Evolutionary conservation across 768 basidiomycete species (phyloP).

Genomic region (Amanita pseudoporphyria): DNA sequence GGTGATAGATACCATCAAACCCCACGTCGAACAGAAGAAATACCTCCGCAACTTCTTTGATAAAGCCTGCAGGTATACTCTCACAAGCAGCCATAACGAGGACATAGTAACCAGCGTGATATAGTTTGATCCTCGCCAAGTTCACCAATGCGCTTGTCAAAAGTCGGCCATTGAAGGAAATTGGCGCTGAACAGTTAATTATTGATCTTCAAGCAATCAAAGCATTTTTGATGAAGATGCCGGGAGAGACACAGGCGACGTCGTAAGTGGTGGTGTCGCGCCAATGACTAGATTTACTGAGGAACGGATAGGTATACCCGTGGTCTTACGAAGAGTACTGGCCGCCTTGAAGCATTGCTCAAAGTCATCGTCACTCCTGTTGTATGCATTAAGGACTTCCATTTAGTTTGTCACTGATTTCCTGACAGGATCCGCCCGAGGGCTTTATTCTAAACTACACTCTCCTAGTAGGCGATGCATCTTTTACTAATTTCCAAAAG

Average conservation of each 20-base stretch:
- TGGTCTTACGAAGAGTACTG: slow-evolving; percentile 71
- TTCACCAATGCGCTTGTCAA: slow-evolving; percentile 87
- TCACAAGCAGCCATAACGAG: too few relatives aligned
- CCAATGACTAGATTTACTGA: slow-evolving; percentile 1
- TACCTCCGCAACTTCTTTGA: slow-evolving; percentile 90
- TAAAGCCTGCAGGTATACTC: slow-evolving; percentile 75
- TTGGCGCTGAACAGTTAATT: slow-evolving; percentile 85
- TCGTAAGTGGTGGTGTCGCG: slow-evolving; percentile 32
- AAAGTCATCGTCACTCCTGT: slow-evolving; percentile 94
- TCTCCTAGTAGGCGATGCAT: slow-evolving; percentile 86
- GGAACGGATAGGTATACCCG: slow-evolving; percentile 58
- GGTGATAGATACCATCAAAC: slow-evolving; percentile 67
- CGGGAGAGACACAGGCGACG: slow-evolving; percentile 58
- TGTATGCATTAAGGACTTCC: slow-evolving; percentile 32
- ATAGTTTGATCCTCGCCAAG: slow-evolving; percentile 70
- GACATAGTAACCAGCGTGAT: background rate
- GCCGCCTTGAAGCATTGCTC: slow-evolving; percentile 80
- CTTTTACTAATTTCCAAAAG: slow-evolving; percentile 98
- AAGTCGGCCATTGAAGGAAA: slow-evolving; percentile 85
- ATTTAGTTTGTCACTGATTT: background rate
- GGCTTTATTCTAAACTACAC: slow-evolving; percentile 96
- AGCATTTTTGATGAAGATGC: slow-evolving; percentile 71
- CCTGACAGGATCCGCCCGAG: slow-evolving; percentile 75
- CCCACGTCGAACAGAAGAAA: slow-evolving; percentile 88
- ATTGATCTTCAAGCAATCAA: slow-evolving; percentile 89